These are phyloP conservation scores for Talaromyces rugulosus DNA, from an alignment of 2,329 filamentous ascomycete species.

Conservation along the genomic window DNA sequence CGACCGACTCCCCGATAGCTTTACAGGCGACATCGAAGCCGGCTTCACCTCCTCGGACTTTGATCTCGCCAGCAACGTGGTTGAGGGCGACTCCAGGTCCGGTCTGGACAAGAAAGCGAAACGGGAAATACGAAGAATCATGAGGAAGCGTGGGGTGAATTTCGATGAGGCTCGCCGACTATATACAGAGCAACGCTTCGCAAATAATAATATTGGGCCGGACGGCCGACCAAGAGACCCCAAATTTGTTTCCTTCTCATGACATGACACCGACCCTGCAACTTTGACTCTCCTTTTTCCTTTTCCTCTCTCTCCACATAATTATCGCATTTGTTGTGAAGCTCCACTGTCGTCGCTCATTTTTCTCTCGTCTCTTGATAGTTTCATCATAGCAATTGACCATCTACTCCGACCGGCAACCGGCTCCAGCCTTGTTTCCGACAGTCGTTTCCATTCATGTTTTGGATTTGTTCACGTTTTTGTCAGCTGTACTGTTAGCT, in stretches of 20 bases:
- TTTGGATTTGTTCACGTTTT: background rate
- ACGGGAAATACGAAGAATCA: slow-evolving; percentile 77
- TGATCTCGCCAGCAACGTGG: slow-evolving; percentile 75
- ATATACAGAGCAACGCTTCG: slow-evolving; percentile 81
- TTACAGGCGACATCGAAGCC: slow-evolving; percentile 79
- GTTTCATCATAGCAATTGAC: background rate
- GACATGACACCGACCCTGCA: slow-evolving; percentile 19
- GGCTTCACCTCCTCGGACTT: slow-evolving; percentile 81
- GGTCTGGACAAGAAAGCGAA: slow-evolving; percentile 81
- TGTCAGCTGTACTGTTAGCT: background rate
- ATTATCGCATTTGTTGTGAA: background rate
- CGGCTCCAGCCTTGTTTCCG: background rate
- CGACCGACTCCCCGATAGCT: slow-evolving; percentile 69
- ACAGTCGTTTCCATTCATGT: background rate
- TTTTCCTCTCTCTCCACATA: background rate
- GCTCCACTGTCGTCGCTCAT: background rate
- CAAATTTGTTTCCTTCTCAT: slow-evolving; percentile 92
- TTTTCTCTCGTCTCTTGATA: background rate
- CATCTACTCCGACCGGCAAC: background rate
- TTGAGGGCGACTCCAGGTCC: slow-evolving; percentile 69
- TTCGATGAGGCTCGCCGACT: slow-evolving; percentile 90
- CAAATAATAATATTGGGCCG: slow-evolving; percentile 78
- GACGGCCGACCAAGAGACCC: slow-evolving; percentile 87
- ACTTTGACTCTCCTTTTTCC: slow-evolving; percentile 3
- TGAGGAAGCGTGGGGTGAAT: slow-evolving; percentile 75